Evolutionary conservation across 1,284 basidiomycete genomes (phyloP).

Genomic region (Apiotrichum siamense): DNA sequence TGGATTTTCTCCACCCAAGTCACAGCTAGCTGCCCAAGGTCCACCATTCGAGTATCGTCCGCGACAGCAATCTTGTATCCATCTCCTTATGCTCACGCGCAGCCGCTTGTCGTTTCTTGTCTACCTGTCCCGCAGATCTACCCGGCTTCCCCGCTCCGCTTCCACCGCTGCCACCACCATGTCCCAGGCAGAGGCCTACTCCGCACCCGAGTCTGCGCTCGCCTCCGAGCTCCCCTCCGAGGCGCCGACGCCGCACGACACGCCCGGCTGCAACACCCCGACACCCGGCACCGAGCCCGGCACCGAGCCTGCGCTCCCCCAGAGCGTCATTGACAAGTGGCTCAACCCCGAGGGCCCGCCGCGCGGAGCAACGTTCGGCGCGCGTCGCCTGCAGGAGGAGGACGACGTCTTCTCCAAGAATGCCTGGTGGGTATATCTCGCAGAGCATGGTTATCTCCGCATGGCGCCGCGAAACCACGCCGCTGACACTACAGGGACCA

Average conservation of each 20-base stretch:
- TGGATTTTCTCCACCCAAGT: too few relatives aligned
- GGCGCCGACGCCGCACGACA: neutral
- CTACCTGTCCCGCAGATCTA: too few relatives aligned
- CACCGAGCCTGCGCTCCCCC: neutral
- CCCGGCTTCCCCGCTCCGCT: too few relatives aligned
- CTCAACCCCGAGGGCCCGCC: slow-evolving; percentile 42
- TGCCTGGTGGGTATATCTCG: slow-evolving; percentile 36
- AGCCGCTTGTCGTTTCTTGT: too few relatives aligned
- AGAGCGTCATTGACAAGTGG: slow-evolving; percentile 40
- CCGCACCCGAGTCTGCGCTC: too few relatives aligned
- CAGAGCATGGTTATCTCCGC: too few relatives aligned
- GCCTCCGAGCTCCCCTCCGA: neutral
- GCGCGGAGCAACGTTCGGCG: slow-evolving; percentile 41
- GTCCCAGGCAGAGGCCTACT: too few relatives aligned
- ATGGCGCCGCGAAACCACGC: too few relatives aligned
- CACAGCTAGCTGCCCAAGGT: too few relatives aligned
- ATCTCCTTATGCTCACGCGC: neutral
- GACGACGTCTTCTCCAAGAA: slow-evolving; percentile 46
- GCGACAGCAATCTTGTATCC: neutral
- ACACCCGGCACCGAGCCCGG: neutral
- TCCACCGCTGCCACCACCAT: neutral
- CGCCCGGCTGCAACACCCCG: neutral
- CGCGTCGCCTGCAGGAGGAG: slow-evolving; percentile 35
- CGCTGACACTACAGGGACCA: slow-evolving; percentile 61
- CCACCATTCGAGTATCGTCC: too few relatives aligned